These are phyloP conservation scores for Thielaviopsis populi DNA, from an alignment of 2,329 filamentous ascomycete genomes.

Conservation along the genomic window DNA sequence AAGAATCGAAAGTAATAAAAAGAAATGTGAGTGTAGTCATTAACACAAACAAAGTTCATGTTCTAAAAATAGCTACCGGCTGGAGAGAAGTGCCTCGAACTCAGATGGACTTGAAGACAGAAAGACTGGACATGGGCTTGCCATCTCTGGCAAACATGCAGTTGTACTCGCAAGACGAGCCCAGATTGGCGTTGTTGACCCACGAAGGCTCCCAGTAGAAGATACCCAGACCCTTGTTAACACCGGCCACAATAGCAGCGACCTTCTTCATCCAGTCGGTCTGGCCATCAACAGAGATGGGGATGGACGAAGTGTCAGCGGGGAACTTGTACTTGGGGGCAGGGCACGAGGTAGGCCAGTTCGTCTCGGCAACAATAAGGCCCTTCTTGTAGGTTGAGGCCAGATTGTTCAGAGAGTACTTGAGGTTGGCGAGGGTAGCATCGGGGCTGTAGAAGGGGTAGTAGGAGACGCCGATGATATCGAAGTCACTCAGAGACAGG, in stretches of 20 bases:
- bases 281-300: constrained; percentile 49
- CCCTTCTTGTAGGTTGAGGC: constrained; percentile 47
- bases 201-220: constrained; percentile 66
- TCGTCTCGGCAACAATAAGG: constrained; percentile 52
- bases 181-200: constrained; percentile 49
- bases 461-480: constrained; percentile 58
- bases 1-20: neutral
- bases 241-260: constrained; percentile 38
- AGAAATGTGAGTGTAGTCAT: neutral
- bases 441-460: constrained; percentile 54
- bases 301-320: constrained; percentile 41
- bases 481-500: constrained; percentile 41
- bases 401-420: constrained; percentile 42
- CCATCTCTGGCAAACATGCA: constrained; percentile 43
- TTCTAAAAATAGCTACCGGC: neutral
- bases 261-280: constrained; percentile 44
- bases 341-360: constrained; percentile 54
- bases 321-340: constrained; percentile 45
- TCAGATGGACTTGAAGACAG: constrained; percentile 13
- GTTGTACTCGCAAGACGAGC: constrained; percentile 50
- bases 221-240: constrained; percentile 41
- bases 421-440: constrained; percentile 44
- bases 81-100: neutral
- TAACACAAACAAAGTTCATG: neutral
- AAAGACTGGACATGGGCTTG: constrained; percentile 36